These are phyloP conservation scores for Lipomyces oligophaga DNA, from an alignment of 805 yeast species.

Conservation along the genomic window DNA sequence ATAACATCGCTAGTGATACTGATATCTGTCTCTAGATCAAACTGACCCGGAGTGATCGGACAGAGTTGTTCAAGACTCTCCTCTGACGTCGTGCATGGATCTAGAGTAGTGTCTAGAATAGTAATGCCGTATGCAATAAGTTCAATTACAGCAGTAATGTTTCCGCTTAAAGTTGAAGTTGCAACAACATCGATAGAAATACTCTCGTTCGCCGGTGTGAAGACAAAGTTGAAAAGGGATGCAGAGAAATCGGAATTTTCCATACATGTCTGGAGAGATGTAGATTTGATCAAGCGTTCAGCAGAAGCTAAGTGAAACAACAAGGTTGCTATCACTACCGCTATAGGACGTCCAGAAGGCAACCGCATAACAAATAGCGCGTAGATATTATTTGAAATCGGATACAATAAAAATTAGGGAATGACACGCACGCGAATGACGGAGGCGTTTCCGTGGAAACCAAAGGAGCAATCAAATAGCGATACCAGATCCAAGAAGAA, in stretches of 20 bases:
- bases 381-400: no score
- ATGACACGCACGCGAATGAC: no score
- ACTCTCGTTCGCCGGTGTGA: constrained; percentile 60
- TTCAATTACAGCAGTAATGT: constrained; percentile 61
- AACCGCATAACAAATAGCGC: neutral
- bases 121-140: constrained; percentile 79
- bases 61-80: constrained; percentile 58
- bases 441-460: no score
- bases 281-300: constrained; percentile 19
- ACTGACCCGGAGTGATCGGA: constrained; percentile 84
- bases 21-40: constrained; percentile 60
- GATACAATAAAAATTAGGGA: no score
- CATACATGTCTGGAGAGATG: constrained; percentile 87
- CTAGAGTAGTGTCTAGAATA: constrained; percentile 50
- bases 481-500: no score
- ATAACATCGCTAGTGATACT: constrained; percentile 43
- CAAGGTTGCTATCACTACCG: constrained; percentile 5
- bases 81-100: constrained; percentile 67
- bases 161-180: constrained; percentile 68
- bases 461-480: no score
- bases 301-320: constrained; percentile 14
- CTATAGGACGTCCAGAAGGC: constrained; percentile 3
- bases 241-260: constrained; percentile 82
- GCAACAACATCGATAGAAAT: constrained; percentile 70
- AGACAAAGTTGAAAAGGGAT: constrained; percentile 70